These are phyloP conservation scores for Rauvolfia tetraphylla DNA, from an alignment of 257 asterid species.

Conservation along the genomic window DNA sequence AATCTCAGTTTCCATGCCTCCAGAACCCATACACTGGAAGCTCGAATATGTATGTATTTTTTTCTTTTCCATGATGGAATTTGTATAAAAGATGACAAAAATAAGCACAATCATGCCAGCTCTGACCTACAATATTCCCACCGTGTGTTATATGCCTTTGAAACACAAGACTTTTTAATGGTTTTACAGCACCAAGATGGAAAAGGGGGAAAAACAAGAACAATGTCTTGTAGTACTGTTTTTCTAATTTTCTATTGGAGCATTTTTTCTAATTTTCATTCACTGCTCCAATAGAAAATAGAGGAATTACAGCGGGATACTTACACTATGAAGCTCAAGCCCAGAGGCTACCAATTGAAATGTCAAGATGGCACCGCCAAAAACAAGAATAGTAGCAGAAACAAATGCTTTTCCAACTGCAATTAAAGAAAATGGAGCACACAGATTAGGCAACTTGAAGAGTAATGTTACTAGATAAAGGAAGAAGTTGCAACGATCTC, in stretches of 20 bases:
- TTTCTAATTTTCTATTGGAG: too few species aligned
- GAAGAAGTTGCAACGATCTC: background rate
- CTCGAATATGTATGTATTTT: background rate
- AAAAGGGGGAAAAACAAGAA: too few species aligned
- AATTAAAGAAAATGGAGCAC: conserved; percentile 15
- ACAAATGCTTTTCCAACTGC: conserved; percentile 89
- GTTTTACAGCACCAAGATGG: background rate
- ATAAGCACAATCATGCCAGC: background rate
- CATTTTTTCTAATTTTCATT: background rate
- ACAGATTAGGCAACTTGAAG: background rate
- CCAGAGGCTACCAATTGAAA: conserved; percentile 59
- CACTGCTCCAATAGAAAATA: background rate
- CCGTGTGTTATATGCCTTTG: background rate
- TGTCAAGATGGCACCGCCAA: conserved; percentile 61
- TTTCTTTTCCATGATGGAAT: background rate
- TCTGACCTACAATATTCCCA: background rate
- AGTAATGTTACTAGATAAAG: background rate
- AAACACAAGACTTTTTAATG: background rate
- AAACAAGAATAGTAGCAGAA: conserved; percentile 68
- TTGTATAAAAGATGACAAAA: background rate
- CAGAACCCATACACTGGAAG: background rate
- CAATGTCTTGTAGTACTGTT: too few species aligned
- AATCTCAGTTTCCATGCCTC: background rate
- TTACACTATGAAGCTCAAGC: conserved; percentile 62
- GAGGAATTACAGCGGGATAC: conserved; percentile 14